Percentiles rank a stretch among this genome's conserved stretches.
These are phyloP conservation scores for Trichoderma koningii DNA, from an alignment of 2,329 filamentous ascomycete genomes.

Conservation along the genomic window DNA sequence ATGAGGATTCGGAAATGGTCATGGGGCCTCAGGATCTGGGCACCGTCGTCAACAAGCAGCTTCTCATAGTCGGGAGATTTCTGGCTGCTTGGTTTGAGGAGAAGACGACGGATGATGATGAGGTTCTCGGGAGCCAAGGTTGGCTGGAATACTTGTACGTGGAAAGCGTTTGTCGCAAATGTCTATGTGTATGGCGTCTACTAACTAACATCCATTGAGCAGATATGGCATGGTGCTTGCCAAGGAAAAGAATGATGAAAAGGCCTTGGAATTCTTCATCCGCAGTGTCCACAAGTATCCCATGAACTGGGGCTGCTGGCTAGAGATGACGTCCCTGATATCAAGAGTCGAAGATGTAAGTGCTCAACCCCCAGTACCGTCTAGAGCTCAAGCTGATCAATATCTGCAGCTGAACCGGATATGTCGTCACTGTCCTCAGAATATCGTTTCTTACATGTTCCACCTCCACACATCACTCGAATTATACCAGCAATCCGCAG, in stretches of 20 bases:
- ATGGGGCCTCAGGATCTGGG: slow-evolving; percentile 90
- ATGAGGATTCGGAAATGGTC: slow-evolving; percentile 97
- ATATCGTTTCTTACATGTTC: slow-evolving; percentile 93
- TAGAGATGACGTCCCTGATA: slow-evolving; percentile 83
- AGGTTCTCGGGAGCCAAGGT: slow-evolving; percentile 71
- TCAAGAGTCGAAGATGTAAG: slow-evolving; percentile 78
- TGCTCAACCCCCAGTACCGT: slow-evolving; percentile 32
- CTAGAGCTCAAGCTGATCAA: slow-evolving; percentile 28
- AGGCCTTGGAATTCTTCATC: slow-evolving; percentile 84
- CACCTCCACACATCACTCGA: slow-evolving; percentile 89
- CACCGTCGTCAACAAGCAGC: slow-evolving; percentile 79
- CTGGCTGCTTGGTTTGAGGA: slow-evolving; percentile 80
- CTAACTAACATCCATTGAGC: background rate
- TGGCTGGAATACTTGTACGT: slow-evolving; percentile 82
- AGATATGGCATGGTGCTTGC: slow-evolving; percentile 86
- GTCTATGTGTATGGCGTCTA: background rate
- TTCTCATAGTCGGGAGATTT: slow-evolving; percentile 72
- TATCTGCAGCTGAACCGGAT: slow-evolving; percentile 66
- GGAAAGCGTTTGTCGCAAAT: background rate
- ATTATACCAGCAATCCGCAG: slow-evolving; percentile 80
- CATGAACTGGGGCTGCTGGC: slow-evolving; percentile 97
- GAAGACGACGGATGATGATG: slow-evolving; percentile 58
- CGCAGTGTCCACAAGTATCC: slow-evolving; percentile 85
- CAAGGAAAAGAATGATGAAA: slow-evolving; percentile 85
- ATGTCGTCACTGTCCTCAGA: slow-evolving; percentile 74